Evolutionary conservation across 441 rosid species (phyloP).

Genomic region (Aleurites moluccanus): DNA sequence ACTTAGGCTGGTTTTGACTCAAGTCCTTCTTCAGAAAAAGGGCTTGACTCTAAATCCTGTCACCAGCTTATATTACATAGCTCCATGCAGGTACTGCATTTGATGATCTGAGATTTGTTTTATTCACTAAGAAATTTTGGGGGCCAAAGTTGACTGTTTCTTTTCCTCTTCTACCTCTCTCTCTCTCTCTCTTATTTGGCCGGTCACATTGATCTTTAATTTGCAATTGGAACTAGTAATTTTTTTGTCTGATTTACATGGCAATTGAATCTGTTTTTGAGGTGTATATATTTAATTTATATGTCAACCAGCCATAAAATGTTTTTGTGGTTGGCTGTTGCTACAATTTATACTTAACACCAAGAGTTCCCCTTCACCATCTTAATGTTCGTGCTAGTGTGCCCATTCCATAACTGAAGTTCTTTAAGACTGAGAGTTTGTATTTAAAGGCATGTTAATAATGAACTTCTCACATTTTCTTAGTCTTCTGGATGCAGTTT

Average conservation of each 20-base stretch:
- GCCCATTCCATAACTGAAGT: neutral
- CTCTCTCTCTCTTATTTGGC: neutral
- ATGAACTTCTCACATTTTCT: constrained; percentile 20
- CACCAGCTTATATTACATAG: constrained; percentile 98
- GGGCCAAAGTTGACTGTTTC: neutral
- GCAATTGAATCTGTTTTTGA: neutral
- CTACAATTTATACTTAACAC: neutral
- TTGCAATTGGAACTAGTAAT: neutral
- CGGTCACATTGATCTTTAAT: neutral
- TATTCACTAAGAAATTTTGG: neutral
- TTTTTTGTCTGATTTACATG: neutral
- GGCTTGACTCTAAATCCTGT: constrained; percentile 96
- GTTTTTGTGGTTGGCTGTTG: neutral
- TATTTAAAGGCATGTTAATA: constrained; percentile 9
- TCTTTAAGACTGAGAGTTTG: constrained; percentile 1
- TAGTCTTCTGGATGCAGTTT: constrained; percentile 56
- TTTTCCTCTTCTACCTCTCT: neutral
- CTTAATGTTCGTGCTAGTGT: too few relatives aligned
- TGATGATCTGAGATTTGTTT: neutral
- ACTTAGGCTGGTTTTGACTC: constrained; percentile 97
- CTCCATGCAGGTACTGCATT: constrained; percentile 92
- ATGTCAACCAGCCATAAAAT: neutral
- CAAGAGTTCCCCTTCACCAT: too few relatives aligned
- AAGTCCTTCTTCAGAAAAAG: constrained; percentile 98
- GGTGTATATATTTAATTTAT: neutral